Conservation (phyloP, 495 filamentous ascomycete species). For the Cryomyces minteri region DNA sequence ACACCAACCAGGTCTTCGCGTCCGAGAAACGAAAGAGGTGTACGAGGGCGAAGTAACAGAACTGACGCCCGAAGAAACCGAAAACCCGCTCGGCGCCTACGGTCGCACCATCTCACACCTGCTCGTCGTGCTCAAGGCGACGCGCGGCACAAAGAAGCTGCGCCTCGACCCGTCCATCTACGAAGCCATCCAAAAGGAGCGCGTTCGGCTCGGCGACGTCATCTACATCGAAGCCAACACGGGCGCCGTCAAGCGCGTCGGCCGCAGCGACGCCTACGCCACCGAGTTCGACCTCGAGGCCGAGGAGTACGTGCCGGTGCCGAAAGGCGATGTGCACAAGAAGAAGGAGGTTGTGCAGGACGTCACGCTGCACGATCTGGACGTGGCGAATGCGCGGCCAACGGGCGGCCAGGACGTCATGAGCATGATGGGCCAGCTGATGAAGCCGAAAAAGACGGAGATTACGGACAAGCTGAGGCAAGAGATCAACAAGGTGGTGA, state of each 20-base stretch:
- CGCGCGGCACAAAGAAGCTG: slow-evolving; percentile 89
- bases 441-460: slow-evolving; percentile 98
- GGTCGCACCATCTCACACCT: slow-evolving; percentile 86
- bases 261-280: slow-evolving; percentile 84
- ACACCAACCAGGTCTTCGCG: slow-evolving; percentile 42
- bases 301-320: slow-evolving; percentile 95
- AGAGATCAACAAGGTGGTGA: slow-evolving; percentile 98
- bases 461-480: slow-evolving; percentile 89
- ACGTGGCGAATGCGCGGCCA: slow-evolving; percentile 88
- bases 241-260: slow-evolving; percentile 89
- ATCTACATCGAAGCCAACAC: slow-evolving; percentile 99
- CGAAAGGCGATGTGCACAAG: slow-evolving; percentile 97
- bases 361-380: slow-evolving; percentile 88
- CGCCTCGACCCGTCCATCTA: slow-evolving; percentile 94
- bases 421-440: slow-evolving; percentile 99
- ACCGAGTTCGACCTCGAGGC: slow-evolving; percentile 98
- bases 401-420: slow-evolving; percentile 96
- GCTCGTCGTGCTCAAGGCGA: slow-evolving; percentile 76
- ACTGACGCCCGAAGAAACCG: slow-evolving; percentile 89
- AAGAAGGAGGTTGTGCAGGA: slow-evolving; percentile 99
- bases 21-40: slow-evolving; percentile 95
- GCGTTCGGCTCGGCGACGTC: slow-evolving; percentile 87
- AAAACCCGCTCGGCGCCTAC: slow-evolving; percentile 91
- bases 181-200: slow-evolving; percentile 96
- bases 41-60: slow-evolving; percentile 96